Conservation (phyloP, 2,329 filamentous ascomycete species). For the Aspergillus piperis region DNA sequence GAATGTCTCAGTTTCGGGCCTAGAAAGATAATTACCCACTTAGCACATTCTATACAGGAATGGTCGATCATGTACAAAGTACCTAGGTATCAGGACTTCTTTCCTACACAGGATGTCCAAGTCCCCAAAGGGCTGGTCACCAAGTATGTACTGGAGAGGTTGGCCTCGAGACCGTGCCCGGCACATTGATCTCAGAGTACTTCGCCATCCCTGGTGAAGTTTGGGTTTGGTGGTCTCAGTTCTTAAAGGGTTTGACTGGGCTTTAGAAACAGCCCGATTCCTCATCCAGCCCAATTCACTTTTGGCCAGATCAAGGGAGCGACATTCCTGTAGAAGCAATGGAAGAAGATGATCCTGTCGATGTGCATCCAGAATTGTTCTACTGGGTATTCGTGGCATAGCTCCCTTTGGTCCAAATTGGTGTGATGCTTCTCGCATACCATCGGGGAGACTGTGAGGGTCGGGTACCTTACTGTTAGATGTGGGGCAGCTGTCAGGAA, state of each 20-base stretch:
- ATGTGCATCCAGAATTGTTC: slow-evolving; percentile 40
- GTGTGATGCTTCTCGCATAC: no score
- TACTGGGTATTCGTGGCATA: slow-evolving; percentile 48
- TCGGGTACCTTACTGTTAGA: no score
- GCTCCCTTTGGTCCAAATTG: not conserved
- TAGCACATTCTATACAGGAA: not conserved
- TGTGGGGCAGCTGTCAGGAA: no score
- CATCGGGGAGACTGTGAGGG: no score
- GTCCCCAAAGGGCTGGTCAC: slow-evolving; percentile 82
- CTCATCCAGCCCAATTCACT: slow-evolving; percentile 52
- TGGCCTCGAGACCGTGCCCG: slow-evolving; percentile 58
- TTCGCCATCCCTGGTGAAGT: slow-evolving; percentile 27
- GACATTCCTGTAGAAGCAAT: slow-evolving; percentile 47
- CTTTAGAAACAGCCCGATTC: slow-evolving; percentile 36
- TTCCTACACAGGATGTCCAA: slow-evolving; percentile 74
- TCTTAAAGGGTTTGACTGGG: slow-evolving; percentile 1
- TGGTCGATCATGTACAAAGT: slow-evolving; percentile 2
- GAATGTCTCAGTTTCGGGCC: slow-evolving; percentile 71
- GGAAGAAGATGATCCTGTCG: slow-evolving; percentile 40
- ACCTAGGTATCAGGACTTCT: slow-evolving; percentile 83
- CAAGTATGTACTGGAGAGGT: slow-evolving; percentile 87
- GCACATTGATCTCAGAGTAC: slow-evolving; percentile 41
- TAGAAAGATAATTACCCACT: slow-evolving; percentile 22
- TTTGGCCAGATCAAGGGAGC: slow-evolving; percentile 44
- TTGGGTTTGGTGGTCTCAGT: no score